Evolutionary conservation across 208 protist genomes (phyloP).

Genomic region (Trypanosoma rangeli): DNA sequence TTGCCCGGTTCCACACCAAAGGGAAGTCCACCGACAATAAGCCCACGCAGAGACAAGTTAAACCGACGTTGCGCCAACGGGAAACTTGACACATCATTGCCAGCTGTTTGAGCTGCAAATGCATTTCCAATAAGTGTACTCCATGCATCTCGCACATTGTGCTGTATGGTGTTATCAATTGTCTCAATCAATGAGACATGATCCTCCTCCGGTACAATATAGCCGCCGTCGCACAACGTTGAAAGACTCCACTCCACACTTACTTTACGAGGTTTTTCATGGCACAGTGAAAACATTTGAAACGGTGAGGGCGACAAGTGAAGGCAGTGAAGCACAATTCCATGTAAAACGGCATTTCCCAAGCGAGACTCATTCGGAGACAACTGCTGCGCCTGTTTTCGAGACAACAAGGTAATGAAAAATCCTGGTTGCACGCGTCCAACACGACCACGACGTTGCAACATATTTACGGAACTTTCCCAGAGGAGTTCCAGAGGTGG

Average conservation of each 20-base stretch:
- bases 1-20: conserved; percentile 55
- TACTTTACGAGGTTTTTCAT: conserved; percentile 54
- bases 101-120: conserved; percentile 28
- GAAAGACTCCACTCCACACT: conserved; percentile 59
- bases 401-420: conserved; percentile 75
- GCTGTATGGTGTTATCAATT: conserved; percentile 28
- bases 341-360: conserved; percentile 64
- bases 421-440: conserved; percentile 88
- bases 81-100: conserved; percentile 13
- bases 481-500: conserved; percentile 79
- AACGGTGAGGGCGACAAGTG: conserved; percentile 64
- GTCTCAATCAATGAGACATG: conserved; percentile 36
- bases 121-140: conserved; percentile 41
- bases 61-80: conserved; percentile 39
- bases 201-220: conserved; percentile 49
- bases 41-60: conserved; percentile 64
- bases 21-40: conserved; percentile 63
- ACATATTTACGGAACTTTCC: conserved; percentile 56
- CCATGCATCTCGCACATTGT: conserved; percentile 39
- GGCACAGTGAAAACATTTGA: conserved; percentile 66
- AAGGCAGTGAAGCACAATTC: conserved; percentile 77
- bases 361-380: conserved; percentile 44
- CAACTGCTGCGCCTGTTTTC: conserved; percentile 40
- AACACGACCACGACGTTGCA: conserved; percentile 77
- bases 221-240: conserved; percentile 65